Evolutionary conservation across 2,329 filamentous ascomycete species (phyloP).

Genomic region (Trichoderma brevicompactum): DNA sequence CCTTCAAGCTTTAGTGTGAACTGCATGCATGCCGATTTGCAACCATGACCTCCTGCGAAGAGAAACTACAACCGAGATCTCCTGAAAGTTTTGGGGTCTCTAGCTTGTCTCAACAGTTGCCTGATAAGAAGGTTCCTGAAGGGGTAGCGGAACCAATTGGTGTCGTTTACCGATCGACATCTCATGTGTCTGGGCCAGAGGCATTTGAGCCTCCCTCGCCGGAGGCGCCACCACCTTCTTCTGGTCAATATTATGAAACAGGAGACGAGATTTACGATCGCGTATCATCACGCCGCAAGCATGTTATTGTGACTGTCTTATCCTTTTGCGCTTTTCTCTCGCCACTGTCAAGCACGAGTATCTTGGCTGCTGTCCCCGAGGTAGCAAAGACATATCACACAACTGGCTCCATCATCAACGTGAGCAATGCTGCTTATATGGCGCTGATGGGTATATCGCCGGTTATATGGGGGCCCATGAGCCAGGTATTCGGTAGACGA

Average conservation of each 20-base stretch:
- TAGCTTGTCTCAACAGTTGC: neutral
- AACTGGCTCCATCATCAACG: constrained; percentile 70
- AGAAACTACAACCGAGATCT: neutral
- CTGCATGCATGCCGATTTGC: neutral
- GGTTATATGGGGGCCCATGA: constrained; percentile 73
- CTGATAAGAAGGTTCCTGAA: neutral
- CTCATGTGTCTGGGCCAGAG: constrained; percentile 41
- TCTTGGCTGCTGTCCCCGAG: constrained; percentile 75
- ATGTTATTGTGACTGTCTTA: constrained; percentile 68
- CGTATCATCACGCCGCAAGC: constrained; percentile 65
- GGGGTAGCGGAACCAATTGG: neutral
- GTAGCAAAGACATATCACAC: constrained; percentile 68
- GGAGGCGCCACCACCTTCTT: constrained; percentile 10
- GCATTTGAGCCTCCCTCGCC: constrained; percentile 34
- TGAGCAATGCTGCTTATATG: constrained; percentile 77
- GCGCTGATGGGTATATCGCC: constrained; percentile 73
- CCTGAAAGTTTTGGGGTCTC: neutral
- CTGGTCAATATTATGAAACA: constrained; percentile 36
- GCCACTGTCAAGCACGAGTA: constrained; percentile 73
- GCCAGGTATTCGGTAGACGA: constrained; percentile 65
- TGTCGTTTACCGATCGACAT: constrained; percentile 34
- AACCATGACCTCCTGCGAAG: constrained; percentile 4
- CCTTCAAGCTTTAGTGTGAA: neutral
- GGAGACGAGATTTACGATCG: constrained; percentile 66
- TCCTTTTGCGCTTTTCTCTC: constrained; percentile 78